Base-by-base conservation (phyloP, 495 filamentous ascomycete genomes). In the Apodospora peruviana region DNA sequence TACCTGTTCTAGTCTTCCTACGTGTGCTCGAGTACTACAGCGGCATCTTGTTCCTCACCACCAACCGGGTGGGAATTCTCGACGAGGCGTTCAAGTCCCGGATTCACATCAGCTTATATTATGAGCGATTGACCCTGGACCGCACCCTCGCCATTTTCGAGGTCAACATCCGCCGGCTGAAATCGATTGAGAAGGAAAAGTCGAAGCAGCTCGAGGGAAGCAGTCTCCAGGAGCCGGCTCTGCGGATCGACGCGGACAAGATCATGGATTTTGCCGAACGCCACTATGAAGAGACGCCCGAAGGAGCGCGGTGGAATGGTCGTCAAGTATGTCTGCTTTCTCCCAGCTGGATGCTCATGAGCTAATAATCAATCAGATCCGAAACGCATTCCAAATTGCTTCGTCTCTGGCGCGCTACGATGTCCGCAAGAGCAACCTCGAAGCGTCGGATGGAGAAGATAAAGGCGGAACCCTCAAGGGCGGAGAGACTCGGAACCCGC, bases 81-180 rank as follows among this genome's bases (percentile, higher is more conserved):
- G 75, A 79, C 56, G 62, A 65, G 37, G 76, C 67, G 11, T 69
- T 74, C 61, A 72, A 72, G 53, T 75, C 66, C 5, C 66, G 72
- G n/a, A 76, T 77, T 43, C 71, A 75, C 47, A 47, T 76, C 27
- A 58, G 59, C 27, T 58, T 76, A 5, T 60, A 68, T 51, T 70
- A 71, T 57, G 84, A 80, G 23, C 86, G 89, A 32, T 75, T 95
- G 24, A 79, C 76, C 8, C 65, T 74, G 40, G 80, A 82, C 56
- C 90, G 88, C 37, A 88, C 85, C 66, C 80, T 79, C 44, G 81
- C 77, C 51, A 84, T 95, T 25, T 96, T 90, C 86, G 84, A 80
- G 66, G 79, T 86, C 69, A 91, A 94, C 57, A 65, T 80, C 34
- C 77, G 81, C 48, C 57, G 58, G 53, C 58, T 68, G 36, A 50